Conservation (phyloP, 2,329 filamentous ascomycete species). For the Pseudopithomyces maydicus region DNA sequence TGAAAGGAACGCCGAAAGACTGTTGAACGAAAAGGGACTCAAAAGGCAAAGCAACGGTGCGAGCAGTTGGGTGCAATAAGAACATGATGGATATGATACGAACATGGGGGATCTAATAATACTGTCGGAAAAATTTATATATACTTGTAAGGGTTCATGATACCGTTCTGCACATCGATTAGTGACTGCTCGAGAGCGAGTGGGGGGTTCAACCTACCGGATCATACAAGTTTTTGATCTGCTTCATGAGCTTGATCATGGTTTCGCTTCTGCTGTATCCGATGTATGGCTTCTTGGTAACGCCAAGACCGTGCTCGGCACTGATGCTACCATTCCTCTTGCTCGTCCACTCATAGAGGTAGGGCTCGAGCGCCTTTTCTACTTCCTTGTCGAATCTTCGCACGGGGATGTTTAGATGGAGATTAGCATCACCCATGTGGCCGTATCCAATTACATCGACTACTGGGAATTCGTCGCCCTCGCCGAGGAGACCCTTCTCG, state of each 20-base stretch:
- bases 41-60: background rate
- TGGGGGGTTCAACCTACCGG: conserved; percentile 67
- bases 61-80: too few relatives aligned
- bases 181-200: conserved; percentile 8
- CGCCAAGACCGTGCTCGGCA: conserved; percentile 90
- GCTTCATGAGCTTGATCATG: conserved; percentile 90
- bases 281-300: conserved; percentile 96
- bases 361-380: conserved; percentile 88
- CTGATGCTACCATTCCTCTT: conserved; percentile 90
- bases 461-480: conserved; percentile 77
- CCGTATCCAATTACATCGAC: conserved; percentile 94
- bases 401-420: conserved; percentile 89
- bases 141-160: conserved; percentile 99
- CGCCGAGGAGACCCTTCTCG: conserved; percentile 73
- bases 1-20: conserved; percentile 43
- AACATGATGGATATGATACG: background rate
- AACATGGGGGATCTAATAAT: conserved; percentile 4
- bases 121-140: conserved; percentile 51
- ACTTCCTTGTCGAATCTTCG: conserved; percentile 84
- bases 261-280: conserved; percentile 88
- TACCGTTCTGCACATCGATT: conserved; percentile 72
- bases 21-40: conserved; percentile 26
- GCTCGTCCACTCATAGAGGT: conserved; percentile 96
- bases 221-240: conserved; percentile 92
- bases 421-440: conserved; percentile 96